phyloP scores from a whole-genome alignment of 2,329 filamentous ascomycete species.

The Beauveria rudraprayagi region DNA sequence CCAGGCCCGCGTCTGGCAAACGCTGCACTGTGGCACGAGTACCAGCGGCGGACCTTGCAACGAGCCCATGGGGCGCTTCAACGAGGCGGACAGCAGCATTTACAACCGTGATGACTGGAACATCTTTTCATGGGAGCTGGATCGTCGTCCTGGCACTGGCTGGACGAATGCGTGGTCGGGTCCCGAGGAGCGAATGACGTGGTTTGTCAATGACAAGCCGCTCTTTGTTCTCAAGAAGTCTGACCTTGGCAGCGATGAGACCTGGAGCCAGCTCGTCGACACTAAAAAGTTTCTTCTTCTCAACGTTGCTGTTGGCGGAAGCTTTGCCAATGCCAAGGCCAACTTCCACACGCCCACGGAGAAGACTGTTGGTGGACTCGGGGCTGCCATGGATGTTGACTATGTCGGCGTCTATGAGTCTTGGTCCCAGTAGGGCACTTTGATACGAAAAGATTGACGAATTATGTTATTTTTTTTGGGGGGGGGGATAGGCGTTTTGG shows the following conservation, averaged over 20 bases:
- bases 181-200: conserved; percentile 25
- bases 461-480: neutral
- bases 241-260: conserved; percentile 18
- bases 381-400: conserved; percentile 29
- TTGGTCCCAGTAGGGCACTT: neutral
- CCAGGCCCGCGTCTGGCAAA: conserved; percentile 24
- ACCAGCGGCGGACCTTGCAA: conserved; percentile 31
- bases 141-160: conserved; percentile 17
- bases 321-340: conserved; percentile 28
- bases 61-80: conserved; percentile 29
- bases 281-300: conserved; percentile 28
- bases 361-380: conserved; percentile 24
- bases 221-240: conserved; percentile 21
- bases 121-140: conserved; percentile 25
- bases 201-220: conserved; percentile 26
- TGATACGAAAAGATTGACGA: neutral
- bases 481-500: neutral
- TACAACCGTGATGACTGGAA: conserved; percentile 25
- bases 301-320: conserved; percentile 33
- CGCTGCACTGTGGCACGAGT: conserved; percentile 33
- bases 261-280: conserved; percentile 25
- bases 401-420: conserved; percentile 29
- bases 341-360: conserved; percentile 25
- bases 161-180: conserved; percentile 13
- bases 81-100: conserved; percentile 10